Conservation (phyloP, 2,329 filamentous ascomycete genomes). For the Fusarium secorum region DNA sequence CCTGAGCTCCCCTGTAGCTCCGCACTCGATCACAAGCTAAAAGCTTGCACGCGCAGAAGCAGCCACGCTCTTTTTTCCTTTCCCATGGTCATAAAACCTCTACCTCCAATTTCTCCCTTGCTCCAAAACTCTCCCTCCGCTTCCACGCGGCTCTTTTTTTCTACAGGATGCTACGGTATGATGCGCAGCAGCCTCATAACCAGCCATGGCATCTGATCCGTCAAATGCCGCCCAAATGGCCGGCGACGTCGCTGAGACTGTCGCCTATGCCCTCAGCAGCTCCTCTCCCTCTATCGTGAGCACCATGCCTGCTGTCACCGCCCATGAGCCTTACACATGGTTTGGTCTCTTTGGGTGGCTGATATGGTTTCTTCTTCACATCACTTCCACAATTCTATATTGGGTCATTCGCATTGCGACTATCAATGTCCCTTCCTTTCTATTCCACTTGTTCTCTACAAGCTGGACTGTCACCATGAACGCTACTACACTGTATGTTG, state of each 20-base stretch:
- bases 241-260: conserved; percentile 45
- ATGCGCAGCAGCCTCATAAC: conserved; percentile 42
- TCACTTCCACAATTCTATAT: conserved; percentile 69
- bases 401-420: conserved; percentile 86
- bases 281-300: conserved; percentile 51
- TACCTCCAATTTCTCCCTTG: conserved; percentile 22
- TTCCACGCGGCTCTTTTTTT: conserved; percentile 36
- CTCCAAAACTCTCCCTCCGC: conserved; percentile 29
- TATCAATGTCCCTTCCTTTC: conserved; percentile 85
- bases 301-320: conserved; percentile 45
- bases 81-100: conserved; percentile 36
- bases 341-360: conserved; percentile 64
- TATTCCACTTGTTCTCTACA: conserved; percentile 90
- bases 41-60: conserved; percentile 28
- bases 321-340: conserved; percentile 60
- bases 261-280: conserved; percentile 46
- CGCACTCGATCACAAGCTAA: conserved; percentile 42
- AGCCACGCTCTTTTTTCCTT: conserved; percentile 34
- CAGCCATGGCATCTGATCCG: conserved; percentile 53
- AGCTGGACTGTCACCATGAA: conserved; percentile 99
- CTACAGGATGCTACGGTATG: conserved; percentile 49
- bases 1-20: conserved; percentile 38
- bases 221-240: conserved; percentile 49
- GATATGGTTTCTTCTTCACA: conserved; percentile 62
- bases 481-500: conserved; percentile 85